Base-by-base conservation (phyloP, 805 yeast species). In the Saccharomycopsis fermentans region DNA sequence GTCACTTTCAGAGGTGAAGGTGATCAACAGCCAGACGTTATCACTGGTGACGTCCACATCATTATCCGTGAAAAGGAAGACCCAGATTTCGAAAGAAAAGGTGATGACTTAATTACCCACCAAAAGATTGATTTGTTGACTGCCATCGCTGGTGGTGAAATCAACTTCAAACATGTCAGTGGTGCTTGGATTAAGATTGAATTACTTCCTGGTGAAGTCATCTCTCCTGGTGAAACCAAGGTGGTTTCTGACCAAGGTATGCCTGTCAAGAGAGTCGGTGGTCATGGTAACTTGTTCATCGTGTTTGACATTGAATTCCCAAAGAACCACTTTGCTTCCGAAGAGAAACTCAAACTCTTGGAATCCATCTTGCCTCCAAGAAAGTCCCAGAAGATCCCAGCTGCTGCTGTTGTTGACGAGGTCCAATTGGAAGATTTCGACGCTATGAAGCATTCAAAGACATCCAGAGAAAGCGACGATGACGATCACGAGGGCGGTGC, bases 11-110 rank as follows among this genome's bases (percentile, higher is more conserved):
- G 83, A 66, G 98, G 97, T 65, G 97, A 92, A 77, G 97, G 97
- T 69, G 99, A 94, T 74, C 97, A 92, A 74, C 94, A 87, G 64
- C 98, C 98, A 62, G 90, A 87, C 71, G 80, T 89, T 60, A 83
- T 90, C 61, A 96, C 99, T 34, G 99, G 99, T 72, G 99, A 94
- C 73, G 98, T 94, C 63, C 80, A 94, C 62, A 90, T 94, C 65
- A 87, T 90, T 43, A 81, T 94, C 64, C 92, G 88, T 63, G 96
- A 92, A 78, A 89, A 86, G 77, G 88, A 90, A 63, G 95, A 94
- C 73, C 82, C 80, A 52, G 71, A 77, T 60, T 94, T 90, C 78
- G 81, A 82, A 66, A 89, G 99, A 82, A 81, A 86, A 71, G 96
- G 90, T 65, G 86, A 89, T 70, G 96, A 94, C 71, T 81, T 94